phyloP scores from a whole-genome alignment of 192 early-diverging fungal genomes.

The Coemansia sp. region DNA sequence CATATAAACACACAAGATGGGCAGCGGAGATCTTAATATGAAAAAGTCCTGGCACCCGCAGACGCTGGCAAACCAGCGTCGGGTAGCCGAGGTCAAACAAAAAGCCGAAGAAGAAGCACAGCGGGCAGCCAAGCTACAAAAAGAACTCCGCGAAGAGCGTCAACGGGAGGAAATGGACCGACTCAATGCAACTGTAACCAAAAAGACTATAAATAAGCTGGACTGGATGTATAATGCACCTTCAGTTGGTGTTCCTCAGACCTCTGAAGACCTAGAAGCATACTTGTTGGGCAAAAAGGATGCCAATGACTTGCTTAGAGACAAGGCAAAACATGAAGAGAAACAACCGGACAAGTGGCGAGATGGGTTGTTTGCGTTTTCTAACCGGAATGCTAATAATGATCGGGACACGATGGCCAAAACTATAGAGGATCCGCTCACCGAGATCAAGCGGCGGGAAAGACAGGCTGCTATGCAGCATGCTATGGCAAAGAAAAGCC shows the following conservation, averaged over 20 bases:
- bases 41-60: slow-evolving; percentile 98
- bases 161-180: slow-evolving; percentile 79
- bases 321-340: slow-evolving; percentile 22
- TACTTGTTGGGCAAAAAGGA: slow-evolving; percentile 87
- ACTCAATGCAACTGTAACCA: slow-evolving; percentile 70
- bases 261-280: slow-evolving; percentile 76
- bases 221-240: slow-evolving; percentile 96
- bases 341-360: slow-evolving; percentile 29
- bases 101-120: slow-evolving; percentile 81
- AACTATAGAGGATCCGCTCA: slow-evolving; percentile 86
- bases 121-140: slow-evolving; percentile 83
- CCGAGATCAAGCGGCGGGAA: slow-evolving; percentile 84
- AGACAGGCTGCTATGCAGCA: slow-evolving; percentile 68
- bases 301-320: slow-evolving; percentile 64
- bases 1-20: slow-evolving; percentile 21
- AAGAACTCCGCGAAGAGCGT: slow-evolving; percentile 90
- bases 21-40: slow-evolving; percentile 66
- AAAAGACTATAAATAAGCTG: slow-evolving; percentile 69
- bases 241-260: slow-evolving; percentile 43
- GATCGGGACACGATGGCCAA: slow-evolving; percentile 79
- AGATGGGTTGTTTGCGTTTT: slow-evolving; percentile 48
- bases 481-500: slow-evolving; percentile 46
- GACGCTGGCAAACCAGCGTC: slow-evolving; percentile 80
- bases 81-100: slow-evolving; percentile 63
- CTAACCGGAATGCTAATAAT: slow-evolving; percentile 72